Evolutionary conservation across 495 filamentous ascomycete species (phyloP).

Genomic region (Extremus antarcticus): DNA sequence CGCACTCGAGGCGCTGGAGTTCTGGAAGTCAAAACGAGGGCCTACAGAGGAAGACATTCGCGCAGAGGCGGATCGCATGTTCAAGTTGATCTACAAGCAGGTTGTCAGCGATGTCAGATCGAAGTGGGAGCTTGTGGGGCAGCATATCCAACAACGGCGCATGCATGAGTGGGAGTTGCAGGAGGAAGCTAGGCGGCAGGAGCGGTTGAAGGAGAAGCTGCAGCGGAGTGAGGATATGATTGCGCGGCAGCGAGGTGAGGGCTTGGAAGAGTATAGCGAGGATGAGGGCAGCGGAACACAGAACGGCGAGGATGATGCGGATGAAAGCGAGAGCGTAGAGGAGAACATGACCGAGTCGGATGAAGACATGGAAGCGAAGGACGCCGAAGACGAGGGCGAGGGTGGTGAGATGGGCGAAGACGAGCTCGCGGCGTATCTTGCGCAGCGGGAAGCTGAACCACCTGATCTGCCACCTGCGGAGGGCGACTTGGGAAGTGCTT

Average conservation of each 20-base stretch:
- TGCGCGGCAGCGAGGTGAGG: conserved; percentile 15
- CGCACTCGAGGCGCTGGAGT: conserved; percentile 38
- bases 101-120: conserved; percentile 57
- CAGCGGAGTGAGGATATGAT: conserved; percentile 33
- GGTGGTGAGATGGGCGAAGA: conserved; percentile 31
- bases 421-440: conserved; percentile 38
- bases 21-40: conserved; percentile 55
- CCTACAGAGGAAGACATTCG: conserved; percentile 61
- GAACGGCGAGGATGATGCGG: conserved; percentile 17
- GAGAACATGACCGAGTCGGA: conserved; percentile 58
- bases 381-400: conserved; percentile 48
- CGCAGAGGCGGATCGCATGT: conserved; percentile 36
- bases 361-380: conserved; percentile 41
- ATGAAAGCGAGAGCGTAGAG: conserved; percentile 31
- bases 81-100: conserved; percentile 46
- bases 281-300: conserved; percentile 33
- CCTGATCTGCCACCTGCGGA: conserved; percentile 6
- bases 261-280: conserved; percentile 19
- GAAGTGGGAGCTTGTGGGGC: conserved; percentile 69
- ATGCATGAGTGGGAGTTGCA: conserved; percentile 74
- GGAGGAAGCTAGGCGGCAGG: conserved; percentile 68
- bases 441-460: conserved; percentile 50
- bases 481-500: neutral
- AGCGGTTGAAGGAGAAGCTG: conserved; percentile 72
- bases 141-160: conserved; percentile 62